Evolutionary conservation across 257 asterid species (phyloP).

Genomic region (Przewalskia tangutica): DNA sequence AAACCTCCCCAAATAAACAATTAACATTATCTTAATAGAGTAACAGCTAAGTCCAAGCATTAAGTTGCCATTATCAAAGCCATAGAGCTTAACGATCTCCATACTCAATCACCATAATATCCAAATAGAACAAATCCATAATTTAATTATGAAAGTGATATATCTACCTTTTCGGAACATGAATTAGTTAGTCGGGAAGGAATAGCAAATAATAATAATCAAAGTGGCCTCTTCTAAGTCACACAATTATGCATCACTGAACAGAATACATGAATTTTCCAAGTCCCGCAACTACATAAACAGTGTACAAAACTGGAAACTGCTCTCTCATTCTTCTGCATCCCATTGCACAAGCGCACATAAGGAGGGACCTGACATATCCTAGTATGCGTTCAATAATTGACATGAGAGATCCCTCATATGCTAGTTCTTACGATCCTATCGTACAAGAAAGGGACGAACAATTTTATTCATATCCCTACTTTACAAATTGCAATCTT

Average conservation of each 20-base stretch:
- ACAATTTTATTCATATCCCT: neutral
- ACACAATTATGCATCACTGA: neutral
- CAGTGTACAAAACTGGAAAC: neutral
- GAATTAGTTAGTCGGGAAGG: neutral
- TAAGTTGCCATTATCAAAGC: neutral
- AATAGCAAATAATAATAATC: neutral
- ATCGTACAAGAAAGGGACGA: neutral
- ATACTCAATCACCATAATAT: neutral
- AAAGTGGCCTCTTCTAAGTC: neutral
- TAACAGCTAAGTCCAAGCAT: neutral
- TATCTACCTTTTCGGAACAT: neutral
- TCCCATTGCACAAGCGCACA: neutral
- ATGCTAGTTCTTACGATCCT: neutral
- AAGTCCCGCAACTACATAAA: neutral
- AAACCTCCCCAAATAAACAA: conserved; percentile 1
- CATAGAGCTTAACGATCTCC: neutral
- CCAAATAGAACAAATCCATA: neutral
- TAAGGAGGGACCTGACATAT: neutral
- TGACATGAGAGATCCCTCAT: neutral
- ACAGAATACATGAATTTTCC: neutral
- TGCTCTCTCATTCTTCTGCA: neutral
- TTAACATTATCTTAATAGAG: neutral
- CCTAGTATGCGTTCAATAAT: neutral
- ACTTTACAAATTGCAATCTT: conserved; percentile 10
- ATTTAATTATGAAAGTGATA: neutral